These are phyloP conservation scores for Hyphopichia khmerensis DNA, from an alignment of 1,139 yeast species.

Conservation along the genomic window DNA sequence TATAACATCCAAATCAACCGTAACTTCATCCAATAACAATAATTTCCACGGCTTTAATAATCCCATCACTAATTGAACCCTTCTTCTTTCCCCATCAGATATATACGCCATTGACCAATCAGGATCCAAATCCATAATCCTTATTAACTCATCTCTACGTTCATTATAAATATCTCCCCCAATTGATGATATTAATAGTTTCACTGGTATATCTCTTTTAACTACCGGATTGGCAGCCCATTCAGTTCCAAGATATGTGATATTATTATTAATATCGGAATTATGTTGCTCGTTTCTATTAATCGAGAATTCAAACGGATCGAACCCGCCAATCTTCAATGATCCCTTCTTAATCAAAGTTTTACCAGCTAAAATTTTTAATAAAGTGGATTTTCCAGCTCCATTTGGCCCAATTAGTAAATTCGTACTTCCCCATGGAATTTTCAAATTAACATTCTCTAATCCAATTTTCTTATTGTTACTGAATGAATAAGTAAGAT, in stretches of 20 bases:
- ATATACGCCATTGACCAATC: constrained; percentile 90
- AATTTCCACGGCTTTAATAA: constrained; percentile 86
- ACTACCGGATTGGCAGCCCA: constrained; percentile 95
- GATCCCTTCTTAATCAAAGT: constrained; percentile 76
- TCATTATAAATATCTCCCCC: constrained; percentile 78
- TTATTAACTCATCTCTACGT: constrained; percentile 72
- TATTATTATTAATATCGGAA: constrained; percentile 44
- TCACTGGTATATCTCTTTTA: constrained; percentile 85
- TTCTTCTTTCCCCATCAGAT: constrained; percentile 91
- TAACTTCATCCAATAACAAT: constrained; percentile 85
- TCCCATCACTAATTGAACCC: constrained; percentile 95
- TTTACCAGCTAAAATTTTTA: constrained; percentile 86
- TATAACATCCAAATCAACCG: constrained; percentile 91
- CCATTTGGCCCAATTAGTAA: constrained; percentile 92
- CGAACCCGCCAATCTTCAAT: constrained; percentile 71
- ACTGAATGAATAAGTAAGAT: constrained; percentile 71
- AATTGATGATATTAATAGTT: constrained; percentile 70
- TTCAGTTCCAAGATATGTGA: constrained; percentile 90
- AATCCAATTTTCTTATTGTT: constrained; percentile 65
- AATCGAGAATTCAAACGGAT: constrained; percentile 78
- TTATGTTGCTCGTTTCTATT: constrained; percentile 36
- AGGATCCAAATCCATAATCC: constrained; percentile 79
- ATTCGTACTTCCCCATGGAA: constrained; percentile 74
- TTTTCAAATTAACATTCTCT: constrained; percentile 54
- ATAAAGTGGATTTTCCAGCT: constrained; percentile 91